A percentile compares a stretch with the other conserved stretches of the same genome.
phyloP scores from a whole-genome alignment of 1,284 basidiomycete species.

The Irpex lacteus region DNA sequence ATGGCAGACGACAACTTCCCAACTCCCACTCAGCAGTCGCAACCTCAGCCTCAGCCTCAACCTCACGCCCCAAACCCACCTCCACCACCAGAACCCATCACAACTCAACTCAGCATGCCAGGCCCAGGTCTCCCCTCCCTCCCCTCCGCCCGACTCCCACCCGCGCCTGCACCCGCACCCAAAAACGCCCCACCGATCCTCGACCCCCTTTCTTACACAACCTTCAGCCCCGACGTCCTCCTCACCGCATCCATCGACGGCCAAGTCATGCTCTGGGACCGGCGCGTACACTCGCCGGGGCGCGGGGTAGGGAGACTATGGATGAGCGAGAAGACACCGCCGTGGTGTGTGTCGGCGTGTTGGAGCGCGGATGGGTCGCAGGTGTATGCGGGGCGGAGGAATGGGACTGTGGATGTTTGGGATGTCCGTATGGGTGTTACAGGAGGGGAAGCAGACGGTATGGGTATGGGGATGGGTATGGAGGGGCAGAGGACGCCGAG shows the following conservation, averaged over 20 bases:
- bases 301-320: conserved; percentile 80
- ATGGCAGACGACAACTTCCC: conserved; percentile 22
- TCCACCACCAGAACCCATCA: not conserved
- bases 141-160: not conserved
- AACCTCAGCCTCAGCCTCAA: not conserved
- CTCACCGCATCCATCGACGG: conserved; percentile 93
- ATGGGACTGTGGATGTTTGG: conserved; percentile 92
- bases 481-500: conserved; percentile 62
- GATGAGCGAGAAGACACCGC: conserved; percentile 88
- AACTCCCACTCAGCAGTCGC: not conserved
- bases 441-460: no score
- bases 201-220: conserved; percentile 53
- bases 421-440: conserved; percentile 43
- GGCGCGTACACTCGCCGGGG: conserved; percentile 63
- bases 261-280: conserved; percentile 90
- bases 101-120: not conserved
- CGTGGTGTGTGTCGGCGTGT: conserved; percentile 94
- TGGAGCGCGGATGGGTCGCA: conserved; percentile 90
- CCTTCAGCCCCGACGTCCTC: conserved; percentile 81
- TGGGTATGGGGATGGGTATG: no score
- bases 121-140: not conserved
- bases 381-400: conserved; percentile 89
- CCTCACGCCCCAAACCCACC: not conserved
- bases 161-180: conserved; percentile 31
- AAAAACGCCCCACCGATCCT: conserved; percentile 75